phyloP scores from a whole-genome alignment of 2,329 filamentous ascomycete species.

The Xylariaceae sp. region DNA sequence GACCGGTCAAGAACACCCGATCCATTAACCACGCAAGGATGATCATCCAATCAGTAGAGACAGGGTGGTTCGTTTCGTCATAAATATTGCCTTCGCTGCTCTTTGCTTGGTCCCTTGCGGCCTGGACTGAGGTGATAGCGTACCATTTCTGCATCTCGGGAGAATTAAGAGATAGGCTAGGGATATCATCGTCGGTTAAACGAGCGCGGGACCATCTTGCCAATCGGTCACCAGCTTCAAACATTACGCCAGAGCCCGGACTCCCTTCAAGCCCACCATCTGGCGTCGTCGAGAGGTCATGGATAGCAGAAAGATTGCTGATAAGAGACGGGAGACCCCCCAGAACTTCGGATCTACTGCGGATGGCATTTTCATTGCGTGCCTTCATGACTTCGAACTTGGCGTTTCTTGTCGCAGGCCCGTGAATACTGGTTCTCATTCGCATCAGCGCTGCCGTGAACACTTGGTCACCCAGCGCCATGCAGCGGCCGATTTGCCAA shows the following conservation, averaged over 20 bases:
- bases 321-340: no score
- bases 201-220: slow-evolving; percentile 9
- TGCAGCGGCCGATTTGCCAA: slow-evolving; percentile 41
- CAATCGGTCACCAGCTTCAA: slow-evolving; percentile 8
- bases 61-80: slow-evolving; percentile 33
- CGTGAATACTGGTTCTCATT: slow-evolving; percentile 23
- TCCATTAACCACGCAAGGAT: slow-evolving; percentile 39
- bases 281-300: no score
- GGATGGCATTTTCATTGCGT: background rate
- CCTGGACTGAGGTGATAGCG: slow-evolving; percentile 3
- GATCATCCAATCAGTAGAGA: slow-evolving; percentile 36
- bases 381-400: background rate
- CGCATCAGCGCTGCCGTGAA: slow-evolving; percentile 12
- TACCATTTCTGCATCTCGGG: slow-evolving; percentile 4
- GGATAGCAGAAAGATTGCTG: no score
- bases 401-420: background rate
- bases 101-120: slow-evolving; percentile 11
- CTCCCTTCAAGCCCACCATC: no score
- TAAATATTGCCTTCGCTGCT: slow-evolving; percentile 19
- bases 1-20: slow-evolving; percentile 33
- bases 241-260: background rate
- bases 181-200: slow-evolving; percentile 2
- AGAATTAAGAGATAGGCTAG: slow-evolving; percentile 7
- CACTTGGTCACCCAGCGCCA: slow-evolving; percentile 35
- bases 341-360: no score